Percentiles rank a stretch among this genome's conserved stretches.
phyloP scores from a whole-genome alignment of 2,329 filamentous ascomycete species.

The Hortaea werneckii region DNA sequence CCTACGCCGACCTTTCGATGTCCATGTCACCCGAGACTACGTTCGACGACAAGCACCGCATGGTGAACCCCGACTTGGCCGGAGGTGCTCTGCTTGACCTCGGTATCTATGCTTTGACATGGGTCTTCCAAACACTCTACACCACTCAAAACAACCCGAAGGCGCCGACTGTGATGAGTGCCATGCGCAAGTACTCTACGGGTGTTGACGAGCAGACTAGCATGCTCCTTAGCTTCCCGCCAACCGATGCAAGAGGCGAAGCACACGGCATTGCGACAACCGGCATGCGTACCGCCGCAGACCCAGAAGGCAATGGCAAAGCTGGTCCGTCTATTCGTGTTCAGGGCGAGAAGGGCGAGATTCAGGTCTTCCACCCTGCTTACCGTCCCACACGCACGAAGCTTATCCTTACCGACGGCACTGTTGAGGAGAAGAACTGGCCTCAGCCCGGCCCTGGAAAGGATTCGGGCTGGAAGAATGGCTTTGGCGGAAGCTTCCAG shows the following conservation, averaged over 20 bases:
- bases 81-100: slow-evolving; percentile 76
- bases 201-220: slow-evolving; percentile 71
- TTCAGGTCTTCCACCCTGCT: slow-evolving; percentile 64
- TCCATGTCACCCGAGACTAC: slow-evolving; percentile 51
- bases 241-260: slow-evolving; percentile 39
- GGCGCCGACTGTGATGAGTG: slow-evolving; percentile 55
- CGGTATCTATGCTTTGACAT: slow-evolving; percentile 80
- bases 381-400: slow-evolving; percentile 49
- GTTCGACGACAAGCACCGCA: slow-evolving; percentile 55
- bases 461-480: slow-evolving; percentile 38
- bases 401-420: slow-evolving; percentile 32
- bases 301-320: slow-evolving; percentile 51
- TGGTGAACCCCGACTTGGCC: slow-evolving; percentile 74
- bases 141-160: slow-evolving; percentile 62
- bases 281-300: slow-evolving; percentile 49
- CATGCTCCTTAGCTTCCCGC: slow-evolving; percentile 67
- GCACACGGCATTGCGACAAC: slow-evolving; percentile 59
- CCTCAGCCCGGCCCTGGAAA: slow-evolving; percentile 37
- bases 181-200: slow-evolving; percentile 62
- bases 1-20: slow-evolving; percentile 49
- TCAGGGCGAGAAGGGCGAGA: slow-evolving; percentile 71
- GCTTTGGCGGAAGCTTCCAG: slow-evolving; percentile 32
- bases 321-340: slow-evolving; percentile 63
- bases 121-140: slow-evolving; percentile 84
- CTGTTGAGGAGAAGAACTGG: slow-evolving; percentile 39